These are phyloP conservation scores for Aureobasidium sp. DNA, from an alignment of 2,329 filamentous ascomycete species.

Conservation along the genomic window DNA sequence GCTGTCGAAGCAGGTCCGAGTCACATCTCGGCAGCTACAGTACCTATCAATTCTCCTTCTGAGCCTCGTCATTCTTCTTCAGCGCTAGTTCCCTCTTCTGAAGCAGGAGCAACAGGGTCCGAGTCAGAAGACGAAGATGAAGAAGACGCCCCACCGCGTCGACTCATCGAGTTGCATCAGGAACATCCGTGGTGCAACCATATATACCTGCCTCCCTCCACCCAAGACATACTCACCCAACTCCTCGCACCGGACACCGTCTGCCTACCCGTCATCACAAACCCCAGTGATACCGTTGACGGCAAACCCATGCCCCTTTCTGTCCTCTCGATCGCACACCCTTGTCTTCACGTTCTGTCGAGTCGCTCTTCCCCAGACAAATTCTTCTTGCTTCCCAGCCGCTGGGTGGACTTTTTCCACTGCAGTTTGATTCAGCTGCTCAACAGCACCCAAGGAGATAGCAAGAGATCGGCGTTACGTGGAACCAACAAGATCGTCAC, in stretches of 20 bases:
- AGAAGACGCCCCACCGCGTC: not conserved
- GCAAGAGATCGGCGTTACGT: not conserved
- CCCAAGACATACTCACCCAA: not conserved
- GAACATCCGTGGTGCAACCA: conserved; percentile 6
- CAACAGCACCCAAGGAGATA: not conserved
- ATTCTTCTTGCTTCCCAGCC: not conserved
- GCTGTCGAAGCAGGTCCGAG: not conserved
- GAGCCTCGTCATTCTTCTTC: not conserved
- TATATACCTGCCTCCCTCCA: not conserved
- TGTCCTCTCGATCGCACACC: not conserved
- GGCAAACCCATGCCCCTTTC: not conserved
- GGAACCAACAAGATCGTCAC: not conserved
- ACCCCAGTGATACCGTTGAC: not conserved
- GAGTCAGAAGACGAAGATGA: not conserved
- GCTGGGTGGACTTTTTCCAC: not conserved
- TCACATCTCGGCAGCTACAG: not conserved
- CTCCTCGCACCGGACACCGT: not conserved
- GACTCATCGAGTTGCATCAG: not conserved
- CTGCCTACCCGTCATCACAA: not conserved
- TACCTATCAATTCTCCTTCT: not conserved
- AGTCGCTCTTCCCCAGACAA: not conserved
- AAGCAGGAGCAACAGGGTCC: not conserved
- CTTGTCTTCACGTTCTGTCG: not conserved
- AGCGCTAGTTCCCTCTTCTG: not conserved
- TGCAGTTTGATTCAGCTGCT: not conserved